Evolutionary conservation across 495 filamentous ascomycete genomes (phyloP).

Genomic region (Neurospora sp.): DNA sequence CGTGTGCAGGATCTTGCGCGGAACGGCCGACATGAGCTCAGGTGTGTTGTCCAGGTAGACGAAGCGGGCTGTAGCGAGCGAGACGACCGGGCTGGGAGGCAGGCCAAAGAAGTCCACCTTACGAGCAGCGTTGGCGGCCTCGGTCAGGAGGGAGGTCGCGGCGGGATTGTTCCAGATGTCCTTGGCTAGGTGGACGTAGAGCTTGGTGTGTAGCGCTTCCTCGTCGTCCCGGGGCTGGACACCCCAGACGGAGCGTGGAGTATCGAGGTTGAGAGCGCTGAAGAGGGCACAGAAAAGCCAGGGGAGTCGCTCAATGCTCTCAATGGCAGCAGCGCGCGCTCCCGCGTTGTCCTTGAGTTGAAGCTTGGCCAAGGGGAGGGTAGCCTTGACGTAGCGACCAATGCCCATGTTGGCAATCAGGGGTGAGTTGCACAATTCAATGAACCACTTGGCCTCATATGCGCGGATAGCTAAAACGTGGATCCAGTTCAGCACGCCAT

Average conservation of each 20-base stretch:
- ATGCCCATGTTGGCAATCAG: conserved; percentile 31
- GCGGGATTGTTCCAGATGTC: conserved; percentile 86
- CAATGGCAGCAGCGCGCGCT: conserved; percentile 51
- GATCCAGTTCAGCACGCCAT: conserved; percentile 64
- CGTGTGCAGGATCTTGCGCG: conserved; percentile 38
- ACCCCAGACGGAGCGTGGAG: conserved; percentile 75
- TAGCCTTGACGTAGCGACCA: conserved; percentile 59
- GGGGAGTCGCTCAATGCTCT: conserved; percentile 61
- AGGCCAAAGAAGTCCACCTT: conserved; percentile 35
- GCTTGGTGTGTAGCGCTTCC: conserved; percentile 64
- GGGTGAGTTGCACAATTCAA: conserved; percentile 56
- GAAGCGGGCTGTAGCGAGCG: conserved; percentile 61
- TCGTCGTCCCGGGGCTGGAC: conserved; percentile 52
- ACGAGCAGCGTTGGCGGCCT: conserved; percentile 51
- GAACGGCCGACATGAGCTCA: conserved; percentile 49
- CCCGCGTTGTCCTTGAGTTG: conserved; percentile 55
- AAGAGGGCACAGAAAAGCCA: conserved; percentile 76
- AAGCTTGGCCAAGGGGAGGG: conserved; percentile 60
- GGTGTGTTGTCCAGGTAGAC: conserved; percentile 68
- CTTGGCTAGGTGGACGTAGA: conserved; percentile 72
- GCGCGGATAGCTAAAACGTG: conserved; percentile 78
- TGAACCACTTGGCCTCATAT: conserved; percentile 62
- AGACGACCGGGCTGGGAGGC: conserved; percentile 21
- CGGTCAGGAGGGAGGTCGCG: conserved; percentile 56
- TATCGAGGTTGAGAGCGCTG: conserved; percentile 61